Evolutionary conservation across 2,329 filamentous ascomycete species (phyloP).

Genomic region (Paecilomyces niveus): DNA sequence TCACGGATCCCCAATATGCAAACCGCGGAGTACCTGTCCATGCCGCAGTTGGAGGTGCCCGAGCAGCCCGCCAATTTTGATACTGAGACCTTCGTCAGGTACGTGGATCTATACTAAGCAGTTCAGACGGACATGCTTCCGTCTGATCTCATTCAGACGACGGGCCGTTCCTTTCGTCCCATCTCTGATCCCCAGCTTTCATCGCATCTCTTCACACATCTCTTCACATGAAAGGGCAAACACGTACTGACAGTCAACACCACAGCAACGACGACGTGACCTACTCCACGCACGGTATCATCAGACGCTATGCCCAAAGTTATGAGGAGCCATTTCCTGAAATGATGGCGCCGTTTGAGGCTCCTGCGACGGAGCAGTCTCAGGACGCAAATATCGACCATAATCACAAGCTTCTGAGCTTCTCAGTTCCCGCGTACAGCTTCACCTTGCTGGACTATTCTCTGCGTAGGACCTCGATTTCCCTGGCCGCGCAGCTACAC

Average conservation of each 20-base stretch:
- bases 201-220: conserved; percentile 1
- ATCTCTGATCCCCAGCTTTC: conserved; percentile 8
- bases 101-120: conserved; percentile 20
- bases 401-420: conserved; percentile 66
- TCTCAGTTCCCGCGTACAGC: conserved; percentile 57
- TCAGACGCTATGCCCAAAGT: conserved; percentile 45
- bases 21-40: conserved; percentile 40
- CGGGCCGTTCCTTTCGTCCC: conserved; percentile 3
- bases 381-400: conserved; percentile 55
- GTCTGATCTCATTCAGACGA: conserved; percentile 2
- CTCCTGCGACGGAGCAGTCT: conserved; percentile 38
- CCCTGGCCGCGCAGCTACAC: conserved; percentile 55
- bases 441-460: conserved; percentile 56
- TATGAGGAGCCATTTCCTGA: conserved; percentile 49
- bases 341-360: conserved; percentile 37
- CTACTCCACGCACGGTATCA: conserved; percentile 38
- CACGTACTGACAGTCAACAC: conserved; percentile 14
- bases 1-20: conserved; percentile 46
- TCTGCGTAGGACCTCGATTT: conserved; percentile 48
- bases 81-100: conserved; percentile 56
- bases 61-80: conserved; percentile 56
- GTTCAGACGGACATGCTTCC: conserved; percentile 4
- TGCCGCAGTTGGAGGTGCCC: conserved; percentile 48
- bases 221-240: neutral
- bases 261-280: conserved; percentile 46